phyloP scores from a whole-genome alignment of 2,329 filamentous ascomycete genomes.

The Colletotrichum orbiculare region DNA sequence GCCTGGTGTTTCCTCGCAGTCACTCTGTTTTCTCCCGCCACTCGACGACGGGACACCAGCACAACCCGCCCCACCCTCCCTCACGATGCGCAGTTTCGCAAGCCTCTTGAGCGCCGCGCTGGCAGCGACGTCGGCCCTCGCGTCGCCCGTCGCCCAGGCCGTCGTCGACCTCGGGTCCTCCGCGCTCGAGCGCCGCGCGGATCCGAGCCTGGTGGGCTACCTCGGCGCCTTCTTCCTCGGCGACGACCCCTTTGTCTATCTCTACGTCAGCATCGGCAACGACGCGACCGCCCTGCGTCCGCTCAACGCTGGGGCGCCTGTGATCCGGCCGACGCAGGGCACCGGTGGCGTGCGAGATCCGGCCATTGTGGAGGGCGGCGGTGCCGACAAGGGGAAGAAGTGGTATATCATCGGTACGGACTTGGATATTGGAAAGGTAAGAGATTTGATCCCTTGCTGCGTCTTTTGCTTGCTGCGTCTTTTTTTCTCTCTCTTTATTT shows the following conservation, averaged over 20 bases:
- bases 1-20: background rate
- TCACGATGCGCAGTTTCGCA: slow-evolving; percentile 16
- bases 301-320: slow-evolving; percentile 59
- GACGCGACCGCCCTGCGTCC: slow-evolving; percentile 59
- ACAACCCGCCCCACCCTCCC: too few relatives aligned
- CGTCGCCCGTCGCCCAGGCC: slow-evolving; percentile 24
- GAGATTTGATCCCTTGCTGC: too few relatives aligned
- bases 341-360: slow-evolving; percentile 65
- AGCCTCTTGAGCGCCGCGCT: slow-evolving; percentile 19
- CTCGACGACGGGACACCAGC: too few relatives aligned
- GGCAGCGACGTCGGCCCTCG: slow-evolving; percentile 17
- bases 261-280: slow-evolving; percentile 65
- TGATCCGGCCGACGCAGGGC: slow-evolving; percentile 61
- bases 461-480: too few relatives aligned
- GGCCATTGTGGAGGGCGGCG: slow-evolving; percentile 58
- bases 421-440: slow-evolving; percentile 59
- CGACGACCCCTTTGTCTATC: slow-evolving; percentile 63
- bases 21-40: too few relatives aligned
- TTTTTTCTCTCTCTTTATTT: background rate
- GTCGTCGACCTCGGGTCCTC: slow-evolving; percentile 42
- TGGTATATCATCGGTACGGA: slow-evolving; percentile 68
- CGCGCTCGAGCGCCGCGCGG: slow-evolving; percentile 44
- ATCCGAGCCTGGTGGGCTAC: slow-evolving; percentile 59
- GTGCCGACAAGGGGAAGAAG: slow-evolving; percentile 58
- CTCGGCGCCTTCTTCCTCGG: slow-evolving; percentile 66